Evolutionary conservation across 805 yeast genomes (phyloP).

Genomic region (Saccharomycopsis olivae): DNA sequence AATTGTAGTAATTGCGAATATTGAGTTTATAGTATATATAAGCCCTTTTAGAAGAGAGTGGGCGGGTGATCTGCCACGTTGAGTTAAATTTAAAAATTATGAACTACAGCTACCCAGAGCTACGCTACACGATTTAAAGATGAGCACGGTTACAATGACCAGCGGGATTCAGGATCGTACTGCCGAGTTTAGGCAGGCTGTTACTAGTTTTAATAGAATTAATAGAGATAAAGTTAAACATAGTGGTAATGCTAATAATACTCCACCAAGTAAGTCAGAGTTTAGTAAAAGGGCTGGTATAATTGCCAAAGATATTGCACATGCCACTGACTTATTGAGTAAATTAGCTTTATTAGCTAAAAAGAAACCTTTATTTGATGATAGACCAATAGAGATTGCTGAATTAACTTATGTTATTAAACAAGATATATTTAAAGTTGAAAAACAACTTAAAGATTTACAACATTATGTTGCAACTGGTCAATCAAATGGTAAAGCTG

Average conservation of each 20-base stretch:
- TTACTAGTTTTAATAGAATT: constrained; percentile 57
- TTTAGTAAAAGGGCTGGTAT: constrained; percentile 63
- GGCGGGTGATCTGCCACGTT: too few relatives aligned
- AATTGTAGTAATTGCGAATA: too few relatives aligned
- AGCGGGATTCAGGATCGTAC: constrained; percentile 63
- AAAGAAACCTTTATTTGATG: constrained; percentile 85
- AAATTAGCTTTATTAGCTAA: constrained; percentile 78
- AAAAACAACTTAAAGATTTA: constrained; percentile 52
- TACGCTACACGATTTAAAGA: too few relatives aligned
- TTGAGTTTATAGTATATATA: too few relatives aligned
- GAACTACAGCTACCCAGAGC: too few relatives aligned
- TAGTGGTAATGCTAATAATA: too few relatives aligned
- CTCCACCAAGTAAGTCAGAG: constrained; percentile 37
- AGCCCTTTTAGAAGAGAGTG: too few relatives aligned
- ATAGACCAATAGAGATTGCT: constrained; percentile 86
- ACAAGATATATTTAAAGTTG: constrained; percentile 79
- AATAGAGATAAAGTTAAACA: constrained; percentile 28
- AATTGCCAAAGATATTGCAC: constrained; percentile 83
- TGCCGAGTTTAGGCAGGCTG: constrained; percentile 87
- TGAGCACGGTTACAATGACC: constrained; percentile 2
- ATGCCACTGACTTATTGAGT: constrained; percentile 69
- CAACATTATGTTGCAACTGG: constrained; percentile 40
- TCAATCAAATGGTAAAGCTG: constrained; percentile 21
- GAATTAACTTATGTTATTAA: constrained; percentile 76
- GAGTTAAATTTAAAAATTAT: too few relatives aligned